Conservation (phyloP, 148 eudicot species). For the Chenopodium suecicum region DNA sequence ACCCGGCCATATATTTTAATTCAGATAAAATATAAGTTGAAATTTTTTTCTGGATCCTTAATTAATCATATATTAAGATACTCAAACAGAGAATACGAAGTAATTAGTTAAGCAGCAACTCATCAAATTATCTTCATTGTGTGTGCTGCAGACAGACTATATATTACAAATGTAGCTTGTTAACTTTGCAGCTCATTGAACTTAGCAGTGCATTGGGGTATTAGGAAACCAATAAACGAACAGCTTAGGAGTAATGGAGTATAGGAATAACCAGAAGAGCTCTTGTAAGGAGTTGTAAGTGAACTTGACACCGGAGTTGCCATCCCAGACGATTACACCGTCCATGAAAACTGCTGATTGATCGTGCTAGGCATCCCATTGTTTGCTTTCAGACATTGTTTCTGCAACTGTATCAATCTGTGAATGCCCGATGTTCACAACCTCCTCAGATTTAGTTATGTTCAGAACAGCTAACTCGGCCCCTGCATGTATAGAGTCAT, state of each 20-base stretch:
- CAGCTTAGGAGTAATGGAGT: conserved; percentile 45
- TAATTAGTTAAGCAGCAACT: background rate
- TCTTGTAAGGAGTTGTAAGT: conserved; percentile 39
- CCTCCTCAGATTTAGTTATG: conserved; percentile 96
- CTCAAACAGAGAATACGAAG: background rate
- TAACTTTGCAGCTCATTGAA: conserved; percentile 52
- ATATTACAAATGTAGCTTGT: background rate
- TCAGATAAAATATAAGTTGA: too few relatives aligned
- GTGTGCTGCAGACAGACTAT: background rate
- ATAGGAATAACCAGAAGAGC: conserved; percentile 69
- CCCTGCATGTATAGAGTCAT: conserved; percentile 44
- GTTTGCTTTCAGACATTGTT: conserved; percentile 94
- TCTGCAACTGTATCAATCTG: conserved; percentile 88
- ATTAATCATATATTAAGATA: background rate
- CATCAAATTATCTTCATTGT: conserved; percentile 10
- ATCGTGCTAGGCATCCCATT: conserved; percentile 91
- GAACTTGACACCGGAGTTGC: conserved; percentile 77
- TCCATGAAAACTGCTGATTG: conserved; percentile 92
- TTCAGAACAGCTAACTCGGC: conserved; percentile 97
- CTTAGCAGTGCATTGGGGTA: conserved; percentile 54
- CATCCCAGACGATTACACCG: conserved; percentile 62
- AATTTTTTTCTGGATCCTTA: too few relatives aligned
- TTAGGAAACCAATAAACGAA: conserved; percentile 64
- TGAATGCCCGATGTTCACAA: conserved; percentile 90
- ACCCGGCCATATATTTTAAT: too few relatives aligned